Evolutionary conservation across 306 rosid genomes (phyloP), one percentile per base, ranked within the genome.

Genomic region (Pachyrhizus erosus): DNA sequence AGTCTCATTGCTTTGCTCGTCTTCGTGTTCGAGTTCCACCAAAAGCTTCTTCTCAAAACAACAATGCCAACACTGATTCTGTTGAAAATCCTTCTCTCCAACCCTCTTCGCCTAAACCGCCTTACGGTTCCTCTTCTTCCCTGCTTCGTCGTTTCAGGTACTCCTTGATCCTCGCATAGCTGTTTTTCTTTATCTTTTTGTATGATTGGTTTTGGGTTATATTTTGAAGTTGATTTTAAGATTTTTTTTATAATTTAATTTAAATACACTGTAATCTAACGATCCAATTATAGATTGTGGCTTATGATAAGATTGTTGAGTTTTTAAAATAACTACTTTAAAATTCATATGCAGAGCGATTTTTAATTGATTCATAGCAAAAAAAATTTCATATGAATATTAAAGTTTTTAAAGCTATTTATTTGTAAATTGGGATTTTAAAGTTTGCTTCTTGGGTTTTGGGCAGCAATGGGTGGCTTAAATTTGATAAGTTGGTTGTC

Each of bases 101-200:
- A 31, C 34, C 34, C 34, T 31, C 34, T 31, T 31, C 34, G 4
- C 34, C 34, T 31, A 31, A 31, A 31, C 34, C 34, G 34, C 34
- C 34, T 31, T 31, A 31, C 4, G 34, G 4, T 31, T 31, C 2
- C 34, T 31, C 64, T 5, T 37, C 54, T 23, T 70, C 85, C 9
- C 69, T 65, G 40, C 70, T 77, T 80, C 81, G 39, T 23, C 20
- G 43, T 39, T 80, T 87, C 82, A 74, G 83, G 89, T 87, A 75
- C 26, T 21, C 49, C 70, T 72, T 60, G 0, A 18, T 34, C 55
- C 45, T 68, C 73, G 69, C 57, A 31, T n/a, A 55, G 54, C 13
- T n/a, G n/a, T 27, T 45, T 14, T 13, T 13, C 14, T 18, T 2
- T n/a, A 13, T 27, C 3, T 14, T 4, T 34, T 34, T 18, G 24